Evolutionary conservation across 805 yeast genomes (phyloP), one percentile per base, ranked within the genome.

Genomic region (Yarrowia yakushimensis): DNA sequence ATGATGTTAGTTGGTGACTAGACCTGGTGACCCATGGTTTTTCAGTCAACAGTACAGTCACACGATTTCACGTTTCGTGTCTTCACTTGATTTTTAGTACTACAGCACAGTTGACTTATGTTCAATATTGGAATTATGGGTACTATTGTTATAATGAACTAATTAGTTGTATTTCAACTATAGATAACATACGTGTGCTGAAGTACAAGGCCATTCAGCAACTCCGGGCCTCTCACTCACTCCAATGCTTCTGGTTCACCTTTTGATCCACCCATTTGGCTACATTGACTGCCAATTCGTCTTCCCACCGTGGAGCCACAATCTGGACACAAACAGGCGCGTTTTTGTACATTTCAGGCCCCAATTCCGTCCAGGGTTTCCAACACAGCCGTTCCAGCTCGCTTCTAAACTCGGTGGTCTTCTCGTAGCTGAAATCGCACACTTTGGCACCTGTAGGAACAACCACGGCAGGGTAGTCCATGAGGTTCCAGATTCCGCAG

Each of bases 281-380:
- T 2, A 54, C 57, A 6, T 13, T 28, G 2, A 48, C 39, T 1
- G 46, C 60, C 25, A 55, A n/a, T 8, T 85, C 90, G 67, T 85
- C 90, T 64, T 84, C 80, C 63, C 79, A 80, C 63, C 85, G 75
- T 57, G 80, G 76, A 18, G 85, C 80, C n/a, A 83, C 78, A 23
- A 85, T 65, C 69, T 85, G 90, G 9, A 84, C 66, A 2, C 80
- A 76, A 4, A 85, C 82, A 0, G 88, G 86, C 67, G 82, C 82
- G 2, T 82, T 82, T 63, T 77, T 74, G 63, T 71, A 74, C 43
- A 76, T 72, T 55, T 78, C 80, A 7, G 83, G 78, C 62, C 81
- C 76, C 71, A 82, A 82, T 11, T 48, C 57, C 3, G 18, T 22
- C 59, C 59, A 52, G 12, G 59, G 59, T 4, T 17, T 25, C 59